Percentiles rank a stretch among this genome's conserved stretches.
phyloP scores from a whole-genome alignment of 495 filamentous ascomycete species.

The Aspergillus coremiiformis region DNA sequence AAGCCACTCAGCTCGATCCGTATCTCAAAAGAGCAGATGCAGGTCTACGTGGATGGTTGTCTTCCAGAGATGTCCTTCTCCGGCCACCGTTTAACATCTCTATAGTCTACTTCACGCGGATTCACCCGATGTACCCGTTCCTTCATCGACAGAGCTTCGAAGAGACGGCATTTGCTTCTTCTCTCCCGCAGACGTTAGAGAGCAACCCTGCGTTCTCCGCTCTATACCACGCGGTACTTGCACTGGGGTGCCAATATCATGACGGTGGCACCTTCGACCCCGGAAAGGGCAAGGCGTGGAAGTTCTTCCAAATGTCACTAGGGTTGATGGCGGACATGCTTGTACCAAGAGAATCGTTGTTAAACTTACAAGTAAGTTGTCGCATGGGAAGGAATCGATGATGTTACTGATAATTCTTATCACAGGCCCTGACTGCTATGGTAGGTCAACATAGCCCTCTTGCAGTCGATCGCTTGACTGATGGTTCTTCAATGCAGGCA shows the following conservation, averaged over 20 bases:
- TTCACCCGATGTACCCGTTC: conserved; percentile 31
- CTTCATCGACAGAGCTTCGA: conserved; percentile 26
- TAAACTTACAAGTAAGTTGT: conserved; percentile 17
- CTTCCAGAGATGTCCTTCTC: background rate
- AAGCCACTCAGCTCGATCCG: background rate
- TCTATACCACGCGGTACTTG: conserved; percentile 31
- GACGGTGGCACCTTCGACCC: conserved; percentile 27
- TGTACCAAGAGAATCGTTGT: conserved; percentile 16
- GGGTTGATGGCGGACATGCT: conserved; percentile 20
- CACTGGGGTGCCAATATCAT: conserved; percentile 27
- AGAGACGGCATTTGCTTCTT: conserved; percentile 12
- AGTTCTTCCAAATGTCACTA: conserved; percentile 22
- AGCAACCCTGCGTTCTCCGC: conserved; percentile 20
- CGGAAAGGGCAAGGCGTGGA: conserved; percentile 29
- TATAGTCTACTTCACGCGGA: conserved; percentile 28
- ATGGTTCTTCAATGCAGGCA: background rate
- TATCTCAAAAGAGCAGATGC: background rate
- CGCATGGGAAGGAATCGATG: background rate
- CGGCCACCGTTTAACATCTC: background rate
- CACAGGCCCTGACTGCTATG: conserved; percentile 5
- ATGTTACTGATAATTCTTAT: background rate
- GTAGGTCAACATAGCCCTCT: background rate
- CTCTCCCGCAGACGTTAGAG: conserved; percentile 3
- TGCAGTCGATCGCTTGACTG: background rate
- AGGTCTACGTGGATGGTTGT: conserved; percentile 1